Evolutionary conservation across 2,329 filamentous ascomycete genomes (phyloP).

Genomic region (Ophiostoma quercus): DNA sequence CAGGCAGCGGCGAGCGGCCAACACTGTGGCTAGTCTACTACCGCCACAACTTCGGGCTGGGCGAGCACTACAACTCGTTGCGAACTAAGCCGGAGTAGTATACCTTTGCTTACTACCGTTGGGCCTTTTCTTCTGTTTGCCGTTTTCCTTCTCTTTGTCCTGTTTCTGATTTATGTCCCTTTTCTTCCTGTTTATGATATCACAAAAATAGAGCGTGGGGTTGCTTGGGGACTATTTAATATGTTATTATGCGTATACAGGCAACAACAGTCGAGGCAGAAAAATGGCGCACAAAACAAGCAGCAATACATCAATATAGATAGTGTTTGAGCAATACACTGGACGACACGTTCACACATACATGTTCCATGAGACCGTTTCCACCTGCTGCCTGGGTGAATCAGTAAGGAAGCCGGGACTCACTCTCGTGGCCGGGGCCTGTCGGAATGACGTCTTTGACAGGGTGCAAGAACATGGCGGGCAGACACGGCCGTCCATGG

Average conservation of each 20-base stretch:
- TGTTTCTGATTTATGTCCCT: background rate
- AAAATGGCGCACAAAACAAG: background rate
- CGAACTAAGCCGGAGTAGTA: slow-evolving; percentile 37
- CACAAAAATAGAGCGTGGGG: background rate
- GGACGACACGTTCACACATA: background rate
- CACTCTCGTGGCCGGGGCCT: slow-evolving; percentile 40
- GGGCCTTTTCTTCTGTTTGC: background rate
- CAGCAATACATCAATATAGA: background rate
- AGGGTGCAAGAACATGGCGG: slow-evolving; percentile 55
- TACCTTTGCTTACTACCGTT: background rate
- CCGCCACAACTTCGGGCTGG: slow-evolving; percentile 84
- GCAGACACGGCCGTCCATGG: slow-evolving; percentile 54
- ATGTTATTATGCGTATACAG: background rate
- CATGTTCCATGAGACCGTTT: background rate
- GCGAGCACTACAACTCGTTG: slow-evolving; percentile 96
- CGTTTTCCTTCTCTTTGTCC: background rate
- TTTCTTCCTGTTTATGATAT: background rate
- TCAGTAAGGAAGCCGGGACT: slow-evolving; percentile 39
- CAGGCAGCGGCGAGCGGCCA: slow-evolving; percentile 39
- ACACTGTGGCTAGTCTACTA: slow-evolving; percentile 93
- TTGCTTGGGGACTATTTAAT: background rate
- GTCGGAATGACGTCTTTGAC: slow-evolving; percentile 55
- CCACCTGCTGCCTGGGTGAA: background rate
- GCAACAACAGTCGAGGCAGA: background rate
- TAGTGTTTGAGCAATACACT: background rate